phyloP scores from a whole-genome alignment of 805 yeast genomes.

The Cyberlindnera mississippiensis region DNA sequence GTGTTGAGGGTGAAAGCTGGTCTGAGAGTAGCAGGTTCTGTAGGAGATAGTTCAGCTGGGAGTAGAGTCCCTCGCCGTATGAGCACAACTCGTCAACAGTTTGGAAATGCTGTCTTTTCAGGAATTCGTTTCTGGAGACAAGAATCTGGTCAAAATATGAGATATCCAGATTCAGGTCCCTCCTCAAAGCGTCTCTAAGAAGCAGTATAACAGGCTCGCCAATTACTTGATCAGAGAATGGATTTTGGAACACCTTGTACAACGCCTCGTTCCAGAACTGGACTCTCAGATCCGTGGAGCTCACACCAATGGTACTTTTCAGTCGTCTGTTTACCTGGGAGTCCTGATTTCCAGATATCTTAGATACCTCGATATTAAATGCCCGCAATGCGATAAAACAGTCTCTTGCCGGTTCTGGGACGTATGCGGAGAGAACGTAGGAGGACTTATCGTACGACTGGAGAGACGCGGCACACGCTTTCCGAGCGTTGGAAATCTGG shows the following conservation, averaged over 20 bases:
- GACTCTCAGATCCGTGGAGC: constrained; percentile 44
- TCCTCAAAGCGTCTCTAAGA: constrained; percentile 47
- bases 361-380: constrained; percentile 60
- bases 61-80: constrained; percentile 74
- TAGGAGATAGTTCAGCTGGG: constrained; percentile 66
- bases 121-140: constrained; percentile 52
- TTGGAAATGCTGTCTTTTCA: constrained; percentile 43
- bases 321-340: constrained; percentile 32
- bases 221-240: constrained; percentile 33
- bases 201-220: constrained; percentile 67
- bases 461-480: constrained; percentile 6
- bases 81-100: constrained; percentile 59
- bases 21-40: constrained; percentile 59
- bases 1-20: constrained; percentile 51
- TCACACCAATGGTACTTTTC: constrained; percentile 20
- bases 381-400: constrained; percentile 61
- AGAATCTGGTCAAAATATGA: constrained; percentile 56
- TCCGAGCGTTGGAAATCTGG: constrained; percentile 11
- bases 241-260: constrained; percentile 39
- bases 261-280: constrained; percentile 72
- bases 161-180: constrained; percentile 48
- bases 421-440: constrained; percentile 59
- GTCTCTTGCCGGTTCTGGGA: constrained; percentile 61
- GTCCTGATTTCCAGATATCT: constrained; percentile 29
- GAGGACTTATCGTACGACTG: constrained; percentile 54